Base-by-base conservation (phyloP, 1,139 yeast species). In the Geotrichum reessii region DNA sequence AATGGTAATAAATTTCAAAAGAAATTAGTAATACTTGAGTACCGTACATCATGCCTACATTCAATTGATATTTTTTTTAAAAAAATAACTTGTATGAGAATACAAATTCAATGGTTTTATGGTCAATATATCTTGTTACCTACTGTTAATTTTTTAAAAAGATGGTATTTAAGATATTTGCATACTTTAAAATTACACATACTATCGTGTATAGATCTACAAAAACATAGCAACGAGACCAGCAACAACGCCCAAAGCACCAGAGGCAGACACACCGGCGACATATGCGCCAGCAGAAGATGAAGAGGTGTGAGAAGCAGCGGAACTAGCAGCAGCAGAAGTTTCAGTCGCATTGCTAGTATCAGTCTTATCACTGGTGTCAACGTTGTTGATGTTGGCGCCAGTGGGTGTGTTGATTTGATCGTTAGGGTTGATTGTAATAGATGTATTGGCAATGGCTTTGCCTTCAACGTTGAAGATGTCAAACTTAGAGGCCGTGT, bases 391-490 rank as follows among this genome's bases (percentile, higher is more conserved):
- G 28, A 56, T 56, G 27, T 52, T 33, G 19, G 50, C 7, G 9
- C 71, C 71, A 46, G 60, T 51, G n/a, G 68, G 69, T 7, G 62
- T 49, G 61, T 66, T 68, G 61, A 67, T 63, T 57, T 66, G 61
- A 55, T 67, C 63, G 49, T 67, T 62, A 44, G 63, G 47, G 28
- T 64, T 63, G 27, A 71, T 62, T 17, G 59, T 59, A 52, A 72
- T 63, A 27, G 59, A 55, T 19, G 89, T 82, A 47, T 83, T 82
- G 44, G 73, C 68, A 56, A 89, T 80, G 56, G 71, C 70, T 28
- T 82, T 78, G 57, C 83, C 84, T 42, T 76, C 76, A 47, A 76
- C 71, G 64, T 86, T 86, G 63, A 75, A 72, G 53, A 83, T 73
- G 9, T 75, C 69, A 67, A 75, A 79, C 50, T 75, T 75, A 21